These are phyloP conservation scores for Epichloe aotearoae DNA, from an alignment of 2,329 filamentous ascomycete species.

Conservation along the genomic window DNA sequence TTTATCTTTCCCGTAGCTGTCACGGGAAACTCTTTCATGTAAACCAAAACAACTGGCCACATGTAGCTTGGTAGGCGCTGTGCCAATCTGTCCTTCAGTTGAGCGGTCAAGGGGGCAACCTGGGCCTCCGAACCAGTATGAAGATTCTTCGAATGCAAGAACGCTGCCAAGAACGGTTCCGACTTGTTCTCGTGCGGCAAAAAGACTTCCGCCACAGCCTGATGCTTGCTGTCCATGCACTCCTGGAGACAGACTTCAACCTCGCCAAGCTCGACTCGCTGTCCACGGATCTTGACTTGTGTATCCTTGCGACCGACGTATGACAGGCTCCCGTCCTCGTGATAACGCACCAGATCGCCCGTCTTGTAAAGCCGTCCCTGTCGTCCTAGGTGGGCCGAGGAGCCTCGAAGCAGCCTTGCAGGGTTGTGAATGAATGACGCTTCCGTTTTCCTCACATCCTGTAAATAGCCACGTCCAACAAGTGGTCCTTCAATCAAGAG, in stretches of 20 bases:
- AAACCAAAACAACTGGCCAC: neutral
- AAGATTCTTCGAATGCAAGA: neutral
- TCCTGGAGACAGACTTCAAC: constrained; percentile 4
- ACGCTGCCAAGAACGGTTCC: neutral
- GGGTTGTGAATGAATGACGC: constrained; percentile 44
- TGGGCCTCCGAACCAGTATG: neutral
- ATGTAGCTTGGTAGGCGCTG: neutral
- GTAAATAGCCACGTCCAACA: neutral
- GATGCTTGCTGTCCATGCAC: neutral
- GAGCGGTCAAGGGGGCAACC: neutral
- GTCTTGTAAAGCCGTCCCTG: constrained; percentile 14
- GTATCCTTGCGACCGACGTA: constrained; percentile 11
- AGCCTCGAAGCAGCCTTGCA: constrained; percentile 33
- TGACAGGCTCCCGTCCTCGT: constrained; percentile 10
- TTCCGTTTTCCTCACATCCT: constrained; percentile 32
- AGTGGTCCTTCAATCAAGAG: constrained; percentile 3
- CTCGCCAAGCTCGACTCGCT: constrained; percentile 30
- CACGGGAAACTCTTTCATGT: neutral
- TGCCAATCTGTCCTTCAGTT: neutral
- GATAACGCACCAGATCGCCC: constrained; percentile 18
- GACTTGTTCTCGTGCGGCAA: neutral
- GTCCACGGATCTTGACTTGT: constrained; percentile 40
- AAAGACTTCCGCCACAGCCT: neutral
- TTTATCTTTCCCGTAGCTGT: neutral
- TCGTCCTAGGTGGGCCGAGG: constrained; percentile 14